Evolutionary conservation across 257 asterid species (phyloP), one percentile per base, ranked within the genome.

Genomic region (Fraxinus pennsylvanica): DNA sequence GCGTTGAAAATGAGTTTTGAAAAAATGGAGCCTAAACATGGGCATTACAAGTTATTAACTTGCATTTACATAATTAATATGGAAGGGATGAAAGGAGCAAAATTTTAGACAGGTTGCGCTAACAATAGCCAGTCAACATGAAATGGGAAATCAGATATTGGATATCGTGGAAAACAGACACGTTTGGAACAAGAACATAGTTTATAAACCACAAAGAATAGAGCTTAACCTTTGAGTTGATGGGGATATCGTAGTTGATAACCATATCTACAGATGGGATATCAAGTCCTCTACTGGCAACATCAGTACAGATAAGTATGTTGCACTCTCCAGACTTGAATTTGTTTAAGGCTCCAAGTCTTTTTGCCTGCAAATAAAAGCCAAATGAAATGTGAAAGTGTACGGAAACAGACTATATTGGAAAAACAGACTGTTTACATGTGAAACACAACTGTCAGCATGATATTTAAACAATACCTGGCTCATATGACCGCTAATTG

Each of bases 231-330:
- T 95, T 95, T 65, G 98, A 89, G 87, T 95, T 93, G 67, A 95
- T 61, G 74, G 99, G 99, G 33, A 93, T 87, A 76, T 95, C 99
- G 79, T 90, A 93, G 84, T 95, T 95, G 80, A 95, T 91, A 83
- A 95, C 97, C 91, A 93, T 79, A 76, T 93, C 98, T 6, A 95
- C 99, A 0, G 97, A 81, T 13, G 99, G 97, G 77, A 95, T 93
- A 87, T 95, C 98, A 38, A 95, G 94, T 68, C 99, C 99, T 88
- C 98, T 92, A 86, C 96, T 95, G 67, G 96, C 96, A 80, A 93
- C 99, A 72, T 93, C 99, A 25, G 98, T 95, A 85, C 97, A 93
- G 73, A 91, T 83, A 63, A 94, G 92, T 76, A 95, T 81, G 84
- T 93, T 93, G 77, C 98, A 89, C 74, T 95, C 97, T 78, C 98